Evolutionary conservation across 2,329 filamentous ascomycete genomes (phyloP).

Genomic region (Tolypocladium album): DNA sequence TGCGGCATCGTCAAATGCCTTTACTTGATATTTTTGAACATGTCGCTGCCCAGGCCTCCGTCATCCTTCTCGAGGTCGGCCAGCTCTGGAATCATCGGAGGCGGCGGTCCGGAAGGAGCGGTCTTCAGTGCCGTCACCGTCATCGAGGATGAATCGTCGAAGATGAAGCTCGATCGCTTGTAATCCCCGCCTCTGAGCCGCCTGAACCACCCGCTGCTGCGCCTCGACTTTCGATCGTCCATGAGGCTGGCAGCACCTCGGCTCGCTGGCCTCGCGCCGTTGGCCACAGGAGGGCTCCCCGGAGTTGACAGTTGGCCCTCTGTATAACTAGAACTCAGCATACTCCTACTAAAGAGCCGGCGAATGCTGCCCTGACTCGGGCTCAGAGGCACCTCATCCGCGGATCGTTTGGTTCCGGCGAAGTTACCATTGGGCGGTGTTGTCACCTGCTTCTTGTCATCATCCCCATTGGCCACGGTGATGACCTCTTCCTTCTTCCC

Average conservation of each 20-base stretch:
- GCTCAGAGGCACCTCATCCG: constrained; percentile 40
- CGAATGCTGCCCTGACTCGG: constrained; percentile 45
- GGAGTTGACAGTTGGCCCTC: constrained; percentile 34
- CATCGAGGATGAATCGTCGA: constrained; percentile 21
- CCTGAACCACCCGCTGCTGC: constrained; percentile 49
- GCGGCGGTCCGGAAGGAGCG: constrained; percentile 38
- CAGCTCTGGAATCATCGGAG: constrained; percentile 51
- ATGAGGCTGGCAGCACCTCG: constrained; percentile 35
- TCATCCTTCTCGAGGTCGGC: constrained; percentile 39
- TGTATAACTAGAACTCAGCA: constrained; percentile 42
- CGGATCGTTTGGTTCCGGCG: constrained; percentile 36
- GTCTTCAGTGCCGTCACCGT: constrained; percentile 9
- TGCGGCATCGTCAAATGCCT: neutral
- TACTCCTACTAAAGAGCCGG: constrained; percentile 44
- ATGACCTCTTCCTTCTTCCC: constrained; percentile 11
- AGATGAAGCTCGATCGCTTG: constrained; percentile 31
- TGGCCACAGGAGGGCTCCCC: constrained; percentile 20
- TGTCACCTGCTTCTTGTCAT: constrained; percentile 4
- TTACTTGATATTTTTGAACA: constrained; percentile 51
- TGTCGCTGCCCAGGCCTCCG: constrained; percentile 35
- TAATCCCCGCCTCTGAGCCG: constrained; percentile 33
- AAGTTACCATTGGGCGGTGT: constrained; percentile 28
- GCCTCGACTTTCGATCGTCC: constrained; percentile 43
- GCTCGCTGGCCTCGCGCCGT: constrained; percentile 35
- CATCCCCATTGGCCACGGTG: constrained; percentile 3